Conservation (phyloP, 2,329 filamentous ascomycete genomes). For the Verticillium albo-atrum region DNA sequence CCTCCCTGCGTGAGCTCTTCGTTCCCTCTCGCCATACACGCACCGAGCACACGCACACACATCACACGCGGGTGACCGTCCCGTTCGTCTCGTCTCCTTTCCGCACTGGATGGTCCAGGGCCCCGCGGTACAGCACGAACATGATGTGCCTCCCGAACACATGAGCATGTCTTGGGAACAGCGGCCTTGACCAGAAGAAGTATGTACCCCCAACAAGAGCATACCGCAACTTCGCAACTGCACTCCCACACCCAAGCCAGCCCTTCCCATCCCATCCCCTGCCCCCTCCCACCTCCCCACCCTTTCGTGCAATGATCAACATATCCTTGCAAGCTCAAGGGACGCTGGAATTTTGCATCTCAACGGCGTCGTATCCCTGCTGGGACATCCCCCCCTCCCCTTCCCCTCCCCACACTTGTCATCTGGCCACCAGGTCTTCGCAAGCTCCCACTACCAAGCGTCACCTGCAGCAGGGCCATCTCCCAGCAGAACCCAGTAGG, state of each 20-base stretch:
- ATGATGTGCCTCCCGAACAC: neutral
- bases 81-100: neutral
- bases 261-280: conserved; percentile 2
- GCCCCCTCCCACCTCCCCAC: conserved; percentile 6
- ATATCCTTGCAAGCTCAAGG: conserved; percentile 13
- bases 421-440: conserved; percentile 6
- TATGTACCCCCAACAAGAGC: neutral
- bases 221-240: conserved; percentile 7
- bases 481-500: conserved; percentile 3
- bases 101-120: neutral
- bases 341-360: conserved; percentile 14
- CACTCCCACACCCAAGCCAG: conserved; percentile 2
- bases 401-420: conserved; percentile 13
- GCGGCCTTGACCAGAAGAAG: neutral
- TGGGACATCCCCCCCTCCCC: neutral
- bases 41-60: neutral
- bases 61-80: neutral
- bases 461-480: conserved; percentile 8
- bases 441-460: conserved; percentile 4
- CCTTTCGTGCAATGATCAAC: conserved; percentile 11
- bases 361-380: conserved; percentile 12
- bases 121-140: neutral
- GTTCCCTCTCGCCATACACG: neutral
- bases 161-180: neutral
- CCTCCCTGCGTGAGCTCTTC: neutral